Evolutionary conservation across 2,329 filamentous ascomycete genomes (phyloP).

Genomic region (Periconia sp.): DNA sequence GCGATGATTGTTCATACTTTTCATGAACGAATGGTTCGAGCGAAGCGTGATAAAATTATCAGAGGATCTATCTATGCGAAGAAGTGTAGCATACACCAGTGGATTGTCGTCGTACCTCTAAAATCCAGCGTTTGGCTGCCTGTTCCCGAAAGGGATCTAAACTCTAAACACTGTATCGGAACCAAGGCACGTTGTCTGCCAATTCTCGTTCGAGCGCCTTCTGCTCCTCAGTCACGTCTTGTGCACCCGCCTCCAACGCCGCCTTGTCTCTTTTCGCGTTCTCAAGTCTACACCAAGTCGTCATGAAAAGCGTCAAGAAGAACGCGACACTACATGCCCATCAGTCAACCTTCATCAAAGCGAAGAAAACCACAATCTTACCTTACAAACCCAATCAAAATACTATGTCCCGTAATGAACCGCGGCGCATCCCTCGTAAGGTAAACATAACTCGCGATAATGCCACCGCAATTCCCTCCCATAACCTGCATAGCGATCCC

Average conservation of each 20-base stretch:
- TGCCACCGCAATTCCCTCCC: constrained; percentile 68
- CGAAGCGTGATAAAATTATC: too few species aligned
- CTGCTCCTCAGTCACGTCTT: constrained; percentile 58
- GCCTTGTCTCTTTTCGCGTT: constrained; percentile 57
- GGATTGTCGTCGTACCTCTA: too few species aligned
- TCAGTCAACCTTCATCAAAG: neutral
- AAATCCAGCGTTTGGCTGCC: too few species aligned
- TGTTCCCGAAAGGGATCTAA: too few species aligned
- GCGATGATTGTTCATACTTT: too few species aligned
- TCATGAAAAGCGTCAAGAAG: constrained; percentile 58
- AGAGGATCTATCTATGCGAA: too few species aligned
- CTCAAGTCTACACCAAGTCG: constrained; percentile 58
- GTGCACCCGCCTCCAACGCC: constrained; percentile 45
- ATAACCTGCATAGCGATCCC: constrained; percentile 61
- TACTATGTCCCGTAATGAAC: constrained; percentile 51
- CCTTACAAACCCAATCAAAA: constrained; percentile 50
- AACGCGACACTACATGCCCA: constrained; percentile 47
- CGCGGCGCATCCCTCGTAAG: constrained; percentile 45
- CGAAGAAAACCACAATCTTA: constrained; percentile 8
- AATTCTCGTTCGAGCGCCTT: constrained; percentile 55
- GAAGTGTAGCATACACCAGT: too few species aligned
- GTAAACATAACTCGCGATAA: constrained; percentile 61
- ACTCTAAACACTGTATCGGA: constrained; percentile 36
- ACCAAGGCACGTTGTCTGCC: constrained; percentile 58
- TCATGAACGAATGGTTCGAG: too few species aligned